These are phyloP conservation scores for Mycena leptocephala DNA, from an alignment of 768 basidiomycete genomes.

Conservation along the genomic window DNA sequence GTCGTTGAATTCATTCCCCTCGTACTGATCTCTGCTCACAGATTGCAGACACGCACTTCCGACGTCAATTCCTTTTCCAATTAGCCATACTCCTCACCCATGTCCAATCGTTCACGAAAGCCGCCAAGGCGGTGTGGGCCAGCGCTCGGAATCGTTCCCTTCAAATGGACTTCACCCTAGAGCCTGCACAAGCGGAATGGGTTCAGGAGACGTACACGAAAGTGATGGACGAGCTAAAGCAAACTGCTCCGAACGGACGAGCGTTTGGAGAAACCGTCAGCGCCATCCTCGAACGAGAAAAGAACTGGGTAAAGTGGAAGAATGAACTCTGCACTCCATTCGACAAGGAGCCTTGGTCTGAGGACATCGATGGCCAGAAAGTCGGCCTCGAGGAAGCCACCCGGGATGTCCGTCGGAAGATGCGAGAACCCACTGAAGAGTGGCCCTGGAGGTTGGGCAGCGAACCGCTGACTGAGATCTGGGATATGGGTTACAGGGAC, in stretches of 20 bases:
- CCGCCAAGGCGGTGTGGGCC: constrained; percentile 73
- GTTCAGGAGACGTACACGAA: constrained; percentile 79
- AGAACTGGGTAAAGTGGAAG: constrained; percentile 95
- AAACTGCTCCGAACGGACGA: constrained; percentile 85
- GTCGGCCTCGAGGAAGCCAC: constrained; percentile 79
- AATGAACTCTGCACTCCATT: constrained; percentile 86
- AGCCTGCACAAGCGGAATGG: constrained; percentile 80
- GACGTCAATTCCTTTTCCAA: constrained; percentile 94
- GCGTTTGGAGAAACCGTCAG: constrained; percentile 83
- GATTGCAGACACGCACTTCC: constrained; percentile 94
- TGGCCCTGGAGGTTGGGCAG: constrained; percentile 81
- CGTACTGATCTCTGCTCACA: constrained; percentile 48
- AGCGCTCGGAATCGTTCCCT: constrained; percentile 82
- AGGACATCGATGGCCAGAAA: constrained; percentile 63
- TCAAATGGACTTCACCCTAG: constrained; percentile 88
- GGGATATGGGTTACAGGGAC: constrained; percentile 86
- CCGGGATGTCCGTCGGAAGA: constrained; percentile 62
- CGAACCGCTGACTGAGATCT: constrained; percentile 83
- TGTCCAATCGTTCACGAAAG: constrained; percentile 81
- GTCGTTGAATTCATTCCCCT: constrained; percentile 12
- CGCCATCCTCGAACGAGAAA: constrained; percentile 85
- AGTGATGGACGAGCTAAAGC: constrained; percentile 72
- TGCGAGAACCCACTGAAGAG: constrained; percentile 71
- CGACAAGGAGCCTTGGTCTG: constrained; percentile 78
- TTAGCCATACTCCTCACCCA: constrained; percentile 84